phyloP scores from a whole-genome alignment of 306 rosid species.

The Cyamopsis tetragonoloba region DNA sequence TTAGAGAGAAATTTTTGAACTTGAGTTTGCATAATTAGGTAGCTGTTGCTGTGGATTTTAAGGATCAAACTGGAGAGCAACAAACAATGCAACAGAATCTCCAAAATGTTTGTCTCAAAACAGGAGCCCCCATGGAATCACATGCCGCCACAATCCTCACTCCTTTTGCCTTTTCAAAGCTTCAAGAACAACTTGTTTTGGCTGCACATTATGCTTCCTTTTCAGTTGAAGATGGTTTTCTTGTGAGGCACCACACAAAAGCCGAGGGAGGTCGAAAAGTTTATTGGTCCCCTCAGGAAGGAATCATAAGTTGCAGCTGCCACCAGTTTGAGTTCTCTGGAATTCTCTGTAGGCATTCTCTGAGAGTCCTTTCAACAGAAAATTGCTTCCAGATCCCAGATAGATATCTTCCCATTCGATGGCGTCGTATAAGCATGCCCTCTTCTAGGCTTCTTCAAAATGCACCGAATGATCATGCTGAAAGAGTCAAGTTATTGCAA shows the following conservation, averaged over 20 bases:
- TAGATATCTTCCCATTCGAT: conserved; percentile 82
- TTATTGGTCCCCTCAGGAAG: conserved; percentile 77
- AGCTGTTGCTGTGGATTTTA: conserved; percentile 91
- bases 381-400: conserved; percentile 96
- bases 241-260: conserved; percentile 95
- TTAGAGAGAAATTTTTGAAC: neutral
- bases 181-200: conserved; percentile 93
- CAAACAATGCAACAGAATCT: conserved; percentile 99
- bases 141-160: conserved; percentile 85
- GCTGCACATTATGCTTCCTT: conserved; percentile 96
- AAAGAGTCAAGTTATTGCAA: conserved; percentile 70
- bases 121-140: conserved; percentile 99
- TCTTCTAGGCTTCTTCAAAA: conserved; percentile 58
- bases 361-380: conserved; percentile 87
- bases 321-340: conserved; percentile 93
- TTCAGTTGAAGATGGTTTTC: conserved; percentile 80
- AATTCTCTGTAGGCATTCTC: conserved; percentile 88
- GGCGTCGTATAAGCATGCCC: conserved; percentile 78
- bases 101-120: conserved; percentile 89
- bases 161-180: conserved; percentile 91
- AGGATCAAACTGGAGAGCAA: conserved; percentile 96
- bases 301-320: conserved; percentile 90
- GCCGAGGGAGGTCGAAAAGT: conserved; percentile 83
- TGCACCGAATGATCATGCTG: conserved; percentile 56
- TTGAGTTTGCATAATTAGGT: conserved; percentile 52